Conservation (phyloP, 805 yeast genomes). For the Suhomyces xylopsoci region DNA sequence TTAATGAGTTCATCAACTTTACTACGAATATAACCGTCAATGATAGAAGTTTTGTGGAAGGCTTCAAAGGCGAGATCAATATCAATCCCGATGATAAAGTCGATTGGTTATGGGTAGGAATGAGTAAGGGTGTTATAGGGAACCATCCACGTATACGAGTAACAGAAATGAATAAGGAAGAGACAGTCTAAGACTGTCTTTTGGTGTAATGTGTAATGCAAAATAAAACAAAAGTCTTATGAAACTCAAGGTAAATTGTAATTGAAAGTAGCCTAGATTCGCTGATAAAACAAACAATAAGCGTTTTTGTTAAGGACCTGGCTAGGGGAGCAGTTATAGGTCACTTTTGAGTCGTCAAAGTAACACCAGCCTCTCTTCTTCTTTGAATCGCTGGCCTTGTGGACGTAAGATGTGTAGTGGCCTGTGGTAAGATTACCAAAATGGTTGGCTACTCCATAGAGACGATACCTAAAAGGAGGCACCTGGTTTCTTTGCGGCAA, state of each 20-base stretch:
- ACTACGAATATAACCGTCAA: constrained; percentile 75
- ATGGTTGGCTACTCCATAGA: constrained; percentile 83
- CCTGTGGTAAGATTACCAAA: constrained; percentile 81
- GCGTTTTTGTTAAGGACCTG: constrained; percentile 72
- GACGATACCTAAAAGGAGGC: constrained; percentile 74
- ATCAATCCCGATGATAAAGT: constrained; percentile 46
- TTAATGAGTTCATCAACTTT: constrained; percentile 77
- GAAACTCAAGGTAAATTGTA: neutral
- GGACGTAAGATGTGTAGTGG: constrained; percentile 81
- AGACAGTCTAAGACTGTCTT: neutral
- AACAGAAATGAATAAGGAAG: constrained; percentile 13
- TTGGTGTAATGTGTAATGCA: neutral
- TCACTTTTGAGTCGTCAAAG: constrained; percentile 76
- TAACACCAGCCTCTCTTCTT: constrained; percentile 65
- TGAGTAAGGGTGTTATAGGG: constrained; percentile 54
- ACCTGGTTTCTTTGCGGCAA: constrained; percentile 68
- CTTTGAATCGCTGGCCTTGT: constrained; percentile 48
- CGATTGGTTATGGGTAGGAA: constrained; percentile 66
- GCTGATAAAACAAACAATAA: constrained; percentile 74
- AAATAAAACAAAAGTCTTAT: neutral
- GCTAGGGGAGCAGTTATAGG: constrained; percentile 45
- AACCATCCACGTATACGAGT: constrained; percentile 52
- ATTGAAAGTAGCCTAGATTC: constrained; percentile 15
- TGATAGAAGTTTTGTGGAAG: constrained; percentile 81
- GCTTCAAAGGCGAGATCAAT: constrained; percentile 62